Evolutionary conservation across 2,329 filamentous ascomycete species (phyloP).

Genomic region (Sporothrix schenckii): DNA sequence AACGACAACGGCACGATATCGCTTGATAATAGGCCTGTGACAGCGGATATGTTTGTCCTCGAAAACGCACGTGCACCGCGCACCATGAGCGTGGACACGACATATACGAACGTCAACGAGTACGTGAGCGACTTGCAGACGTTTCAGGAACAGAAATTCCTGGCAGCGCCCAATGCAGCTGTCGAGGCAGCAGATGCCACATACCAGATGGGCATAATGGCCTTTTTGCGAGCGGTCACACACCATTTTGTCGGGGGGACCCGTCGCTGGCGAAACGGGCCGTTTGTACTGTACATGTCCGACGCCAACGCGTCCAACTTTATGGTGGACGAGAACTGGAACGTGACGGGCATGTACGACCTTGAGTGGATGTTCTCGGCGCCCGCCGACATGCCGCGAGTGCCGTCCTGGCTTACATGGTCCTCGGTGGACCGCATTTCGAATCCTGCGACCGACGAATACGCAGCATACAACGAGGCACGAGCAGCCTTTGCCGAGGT

Average conservation of each 20-base stretch:
- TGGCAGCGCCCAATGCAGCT: conserved; percentile 38
- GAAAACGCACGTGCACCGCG: conserved; percentile 44
- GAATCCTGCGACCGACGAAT: background rate
- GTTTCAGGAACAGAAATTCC: conserved; percentile 40
- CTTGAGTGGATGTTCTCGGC: conserved; percentile 43
- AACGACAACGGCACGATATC: conserved; percentile 37
- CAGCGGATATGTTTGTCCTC: conserved; percentile 40
- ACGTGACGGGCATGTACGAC: conserved; percentile 43
- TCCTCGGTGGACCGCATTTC: conserved; percentile 11
- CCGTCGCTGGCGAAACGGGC: conserved; percentile 8
- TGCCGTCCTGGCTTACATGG: conserved; percentile 42
- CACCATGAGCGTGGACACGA: conserved; percentile 40
- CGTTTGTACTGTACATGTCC: conserved; percentile 40
- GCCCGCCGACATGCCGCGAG: conserved; percentile 40
- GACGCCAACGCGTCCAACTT: conserved; percentile 42
- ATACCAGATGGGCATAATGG: conserved; percentile 39
- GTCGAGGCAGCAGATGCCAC: conserved; percentile 38
- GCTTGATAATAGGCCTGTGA: conserved; percentile 32
- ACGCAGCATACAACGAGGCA: background rate
- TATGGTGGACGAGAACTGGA: conserved; percentile 43
- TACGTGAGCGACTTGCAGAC: conserved; percentile 40
- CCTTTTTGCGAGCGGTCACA: conserved; percentile 24
- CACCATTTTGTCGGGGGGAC: conserved; percentile 9
- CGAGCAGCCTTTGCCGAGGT: conserved; percentile 4
- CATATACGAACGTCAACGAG: conserved; percentile 41